Conservation (phyloP, 306 rosid species). For the Erythrophleum fordii region DNA sequence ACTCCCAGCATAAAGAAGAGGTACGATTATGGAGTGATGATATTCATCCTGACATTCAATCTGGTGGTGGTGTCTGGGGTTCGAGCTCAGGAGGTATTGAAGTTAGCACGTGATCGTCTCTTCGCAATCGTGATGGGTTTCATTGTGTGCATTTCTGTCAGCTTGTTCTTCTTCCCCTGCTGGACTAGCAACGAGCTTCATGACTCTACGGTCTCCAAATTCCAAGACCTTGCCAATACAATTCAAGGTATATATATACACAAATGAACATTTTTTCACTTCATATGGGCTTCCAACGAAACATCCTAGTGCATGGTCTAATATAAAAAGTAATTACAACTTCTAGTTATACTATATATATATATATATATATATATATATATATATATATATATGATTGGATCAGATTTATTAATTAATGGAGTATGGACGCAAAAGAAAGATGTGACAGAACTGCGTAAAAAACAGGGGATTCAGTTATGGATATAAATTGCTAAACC, state of each 20-base stretch:
- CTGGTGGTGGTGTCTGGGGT: conserved; percentile 79
- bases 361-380: too few relatives aligned
- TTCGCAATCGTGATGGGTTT: conserved; percentile 71
- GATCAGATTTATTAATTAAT: too few relatives aligned
- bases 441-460: not conserved
- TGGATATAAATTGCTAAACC: not conserved
- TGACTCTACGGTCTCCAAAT: conserved; percentile 55
- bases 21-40: conserved; percentile 80
- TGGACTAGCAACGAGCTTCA: conserved; percentile 98
- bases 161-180: conserved; percentile 64
- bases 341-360: too few relatives aligned
- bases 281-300: not conserved
- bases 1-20: conserved; percentile 71
- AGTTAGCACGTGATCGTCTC: conserved; percentile 70
- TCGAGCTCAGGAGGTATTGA: conserved; percentile 55
- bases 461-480: conserved; percentile 7
- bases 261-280: not conserved
- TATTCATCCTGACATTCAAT: conserved; percentile 79
- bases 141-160: conserved; percentile 62
- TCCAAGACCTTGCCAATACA: conserved; percentile 59
- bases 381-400: too few relatives aligned
- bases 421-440: not conserved
- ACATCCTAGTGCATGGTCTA: not conserved
- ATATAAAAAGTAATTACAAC: not conserved
- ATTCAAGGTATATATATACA: conserved; percentile 56